Conservation (phyloP, 2,329 filamentous ascomycete species). For the Calonectria leucothoes region DNA sequence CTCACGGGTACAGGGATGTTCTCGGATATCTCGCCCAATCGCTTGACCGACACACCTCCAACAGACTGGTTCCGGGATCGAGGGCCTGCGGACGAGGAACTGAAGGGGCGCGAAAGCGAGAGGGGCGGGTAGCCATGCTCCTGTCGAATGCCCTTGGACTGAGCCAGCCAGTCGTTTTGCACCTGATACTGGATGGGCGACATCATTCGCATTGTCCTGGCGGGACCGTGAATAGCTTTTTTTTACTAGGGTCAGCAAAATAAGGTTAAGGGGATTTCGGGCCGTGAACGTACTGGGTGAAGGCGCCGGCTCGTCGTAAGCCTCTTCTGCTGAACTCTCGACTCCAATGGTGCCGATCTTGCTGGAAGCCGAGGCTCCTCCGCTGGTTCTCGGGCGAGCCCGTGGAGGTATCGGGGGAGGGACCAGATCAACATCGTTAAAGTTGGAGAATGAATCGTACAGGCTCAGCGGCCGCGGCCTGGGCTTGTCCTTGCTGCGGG, state of each 20-base stretch:
- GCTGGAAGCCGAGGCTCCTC: constrained; percentile 14
- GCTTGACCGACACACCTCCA: constrained; percentile 25
- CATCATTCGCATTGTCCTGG: constrained; percentile 23
- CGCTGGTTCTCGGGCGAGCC: constrained; percentile 32
- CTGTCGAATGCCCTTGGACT: constrained; percentile 22
- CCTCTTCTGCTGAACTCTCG: constrained; percentile 29
- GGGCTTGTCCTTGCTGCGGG: constrained; percentile 11
- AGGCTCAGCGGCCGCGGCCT: constrained; percentile 38
- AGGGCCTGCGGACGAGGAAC: constrained; percentile 37
- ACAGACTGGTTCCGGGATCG: constrained; percentile 38
- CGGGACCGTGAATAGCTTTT: constrained; percentile 27
- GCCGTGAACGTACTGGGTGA: constrained; percentile 26
- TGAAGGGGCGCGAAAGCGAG: constrained; percentile 36
- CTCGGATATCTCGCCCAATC: constrained; percentile 50
- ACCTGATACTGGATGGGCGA: constrained; percentile 26
- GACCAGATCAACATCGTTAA: constrained; percentile 22
- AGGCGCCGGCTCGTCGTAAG: constrained; percentile 32
- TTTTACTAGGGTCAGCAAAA: constrained; percentile 7
- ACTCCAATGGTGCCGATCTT: constrained; percentile 32
- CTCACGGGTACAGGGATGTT: constrained; percentile 50
- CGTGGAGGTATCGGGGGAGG: constrained; percentile 29
- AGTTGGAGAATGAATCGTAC: constrained; percentile 33
- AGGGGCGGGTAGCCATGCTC: constrained; percentile 22
- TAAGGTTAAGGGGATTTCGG: neutral
- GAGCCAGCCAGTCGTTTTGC: constrained; percentile 21